A percentile compares a stretch with the other conserved stretches of the same genome.
Conservation (phyloP, 345 rosid genomes). For the Gossypioides kirkii region DNA sequence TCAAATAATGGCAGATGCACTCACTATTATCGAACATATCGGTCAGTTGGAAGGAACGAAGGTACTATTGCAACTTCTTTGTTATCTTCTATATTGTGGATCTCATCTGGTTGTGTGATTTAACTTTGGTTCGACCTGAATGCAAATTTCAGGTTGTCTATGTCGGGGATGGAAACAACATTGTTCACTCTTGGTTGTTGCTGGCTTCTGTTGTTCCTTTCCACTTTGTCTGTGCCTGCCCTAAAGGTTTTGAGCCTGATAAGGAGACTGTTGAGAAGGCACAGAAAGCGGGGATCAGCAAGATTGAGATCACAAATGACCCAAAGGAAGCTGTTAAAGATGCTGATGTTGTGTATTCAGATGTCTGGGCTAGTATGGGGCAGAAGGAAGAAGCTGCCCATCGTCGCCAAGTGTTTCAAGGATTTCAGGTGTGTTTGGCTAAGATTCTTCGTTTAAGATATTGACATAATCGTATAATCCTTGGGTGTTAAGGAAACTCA, state of each 20-base stretch:
- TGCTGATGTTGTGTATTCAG: conserved; percentile 98
- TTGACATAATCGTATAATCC: neutral
- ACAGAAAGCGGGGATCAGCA: conserved; percentile 65
- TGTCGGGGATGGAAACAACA: conserved; percentile 94
- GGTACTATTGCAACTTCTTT: conserved; percentile 34
- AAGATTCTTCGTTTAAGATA: neutral
- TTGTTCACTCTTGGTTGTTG: conserved; percentile 93
- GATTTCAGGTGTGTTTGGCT: conserved; percentile 63
- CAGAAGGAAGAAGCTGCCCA: conserved; percentile 92
- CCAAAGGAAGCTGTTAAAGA: conserved; percentile 80
- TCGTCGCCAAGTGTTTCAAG: conserved; percentile 75
- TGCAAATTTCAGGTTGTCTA: conserved; percentile 70
- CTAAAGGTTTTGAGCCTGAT: conserved; percentile 88
- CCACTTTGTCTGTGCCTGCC: conserved; percentile 92
- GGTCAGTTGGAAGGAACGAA: conserved; percentile 88
- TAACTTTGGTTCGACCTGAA: neutral
- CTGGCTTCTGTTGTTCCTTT: conserved; percentile 89
- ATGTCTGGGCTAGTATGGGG: conserved; percentile 99
- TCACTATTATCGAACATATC: conserved; percentile 83
- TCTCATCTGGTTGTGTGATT: conserved; percentile 7
- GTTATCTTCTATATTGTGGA: neutral
- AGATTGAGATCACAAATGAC: conserved; percentile 85
- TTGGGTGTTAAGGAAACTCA: neutral
- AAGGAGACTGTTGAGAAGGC: conserved; percentile 71
- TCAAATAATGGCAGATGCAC: conserved; percentile 99